Evolutionary conservation across 805 yeast species (phyloP), one percentile per base, ranked within the genome.

Genomic region (Candida incommunis): DNA sequence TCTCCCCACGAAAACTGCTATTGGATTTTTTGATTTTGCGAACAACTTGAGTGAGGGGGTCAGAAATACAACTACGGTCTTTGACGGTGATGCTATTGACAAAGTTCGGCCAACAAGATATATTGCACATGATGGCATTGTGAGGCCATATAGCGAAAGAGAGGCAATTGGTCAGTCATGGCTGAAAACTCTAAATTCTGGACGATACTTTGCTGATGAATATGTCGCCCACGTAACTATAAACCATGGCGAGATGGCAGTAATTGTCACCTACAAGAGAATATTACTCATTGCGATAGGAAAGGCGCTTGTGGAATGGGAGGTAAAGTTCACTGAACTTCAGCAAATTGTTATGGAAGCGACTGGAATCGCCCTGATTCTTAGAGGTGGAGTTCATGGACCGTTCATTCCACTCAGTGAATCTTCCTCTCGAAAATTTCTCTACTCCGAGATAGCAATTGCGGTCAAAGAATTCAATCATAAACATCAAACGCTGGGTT

Each of bases 101-200:
- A 79, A 83, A 50, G 83, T 85, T 1, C 73, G 98, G 48, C 69
- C 90, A 41, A 94, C 98, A 2, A 68, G 98, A 40, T 78, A 71
- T 50, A 70, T 94, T 35, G 70, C 79, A 9, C 72, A 70, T 44
- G 90, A 84, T 58, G 76, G 81, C 13, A 70, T 85, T 1, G 73
- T 90, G n/a, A 69, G 78, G 26, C 81, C 90, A 1, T 92, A 74
- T 60, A 74, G 80, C 22, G 76, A 76, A 49, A 70, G 94, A 46
- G 96, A 86, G 51, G 82, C 97, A 0, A 92, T 87, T 53, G 99
- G 99, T 4, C 96, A 90, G 60, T 82, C 72, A 56, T 85, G 96
- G 92, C 68, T 92, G 49, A 88, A 85, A 63, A 69, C 78, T 4
- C 75, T 84, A 21, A 82, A 82, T 54, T 94, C 94, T 40, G 96